These are phyloP conservation scores for Camillea tinctor DNA, from an alignment of 2,329 filamentous ascomycete genomes.

Conservation along the genomic window DNA sequence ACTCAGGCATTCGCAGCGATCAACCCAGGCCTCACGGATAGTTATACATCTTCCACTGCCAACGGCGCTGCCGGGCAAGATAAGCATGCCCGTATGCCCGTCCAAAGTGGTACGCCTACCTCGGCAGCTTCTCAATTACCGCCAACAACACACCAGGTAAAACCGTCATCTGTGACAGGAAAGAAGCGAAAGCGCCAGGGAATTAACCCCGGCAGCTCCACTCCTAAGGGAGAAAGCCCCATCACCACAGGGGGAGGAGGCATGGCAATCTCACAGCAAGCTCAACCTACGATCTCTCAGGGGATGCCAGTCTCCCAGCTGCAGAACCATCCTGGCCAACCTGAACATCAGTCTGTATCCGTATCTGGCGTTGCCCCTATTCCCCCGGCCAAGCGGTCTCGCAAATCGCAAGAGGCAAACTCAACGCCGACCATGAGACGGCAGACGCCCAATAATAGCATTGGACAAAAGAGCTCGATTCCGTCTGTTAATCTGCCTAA, in stretches of 20 bases:
- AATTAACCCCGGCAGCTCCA: slow-evolving; percentile 13
- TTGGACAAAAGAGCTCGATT: slow-evolving; percentile 19
- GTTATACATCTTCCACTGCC: slow-evolving; percentile 10
- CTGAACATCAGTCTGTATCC: slow-evolving; percentile 20
- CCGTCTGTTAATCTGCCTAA: slow-evolving; percentile 13
- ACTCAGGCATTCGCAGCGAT: slow-evolving; percentile 10
- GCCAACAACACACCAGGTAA: slow-evolving; percentile 21
- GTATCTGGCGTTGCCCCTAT: slow-evolving; percentile 11
- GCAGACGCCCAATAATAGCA: slow-evolving; percentile 20
- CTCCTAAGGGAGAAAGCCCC: slow-evolving; percentile 16
- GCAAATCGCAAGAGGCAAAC: slow-evolving; percentile 31
- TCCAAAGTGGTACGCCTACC: not conserved
- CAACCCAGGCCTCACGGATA: slow-evolving; percentile 12
- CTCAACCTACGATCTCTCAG: slow-evolving; percentile 16
- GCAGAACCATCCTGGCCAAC: slow-evolving; percentile 16
- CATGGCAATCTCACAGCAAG: slow-evolving; percentile 16
- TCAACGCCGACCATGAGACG: slow-evolving; percentile 22
- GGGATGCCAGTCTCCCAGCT: slow-evolving; percentile 17
- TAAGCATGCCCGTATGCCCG: slow-evolving; percentile 12
- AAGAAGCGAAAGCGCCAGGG: slow-evolving; percentile 33
- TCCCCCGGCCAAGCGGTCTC: slow-evolving; percentile 28
- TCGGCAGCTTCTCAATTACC: slow-evolving; percentile 11
- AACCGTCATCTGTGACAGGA: slow-evolving; percentile 32
- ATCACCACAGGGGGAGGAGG: slow-evolving; percentile 5
- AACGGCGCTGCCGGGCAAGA: slow-evolving; percentile 19